Conservation (phyloP, 495 filamentous ascomycete species). For the Aspergillus nidulans region DNA sequence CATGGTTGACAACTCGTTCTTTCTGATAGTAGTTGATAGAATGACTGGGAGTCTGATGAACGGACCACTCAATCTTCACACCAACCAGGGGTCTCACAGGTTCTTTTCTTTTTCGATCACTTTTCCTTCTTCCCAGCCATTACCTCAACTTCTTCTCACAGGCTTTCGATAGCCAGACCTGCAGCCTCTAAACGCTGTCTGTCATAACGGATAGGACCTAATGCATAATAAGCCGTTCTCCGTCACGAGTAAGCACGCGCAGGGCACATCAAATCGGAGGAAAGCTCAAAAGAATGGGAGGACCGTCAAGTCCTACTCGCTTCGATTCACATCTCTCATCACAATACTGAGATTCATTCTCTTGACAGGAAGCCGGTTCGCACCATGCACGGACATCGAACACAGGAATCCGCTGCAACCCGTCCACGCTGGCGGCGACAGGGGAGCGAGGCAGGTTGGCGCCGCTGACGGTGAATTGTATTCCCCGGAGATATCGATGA, state of each 20-base stretch:
- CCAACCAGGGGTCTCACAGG: not conserved
- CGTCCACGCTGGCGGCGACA: constrained; percentile 6
- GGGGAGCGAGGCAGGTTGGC: not conserved
- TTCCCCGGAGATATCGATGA: constrained; percentile 8
- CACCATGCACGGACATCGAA: constrained; percentile 14
- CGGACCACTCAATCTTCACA: not conserved
- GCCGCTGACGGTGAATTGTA: constrained; percentile 4
- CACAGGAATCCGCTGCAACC: constrained; percentile 14
- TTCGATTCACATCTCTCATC: constrained; percentile 3
- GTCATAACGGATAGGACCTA: not conserved
- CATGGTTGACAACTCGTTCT: not conserved
- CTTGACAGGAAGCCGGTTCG: constrained; percentile 2
- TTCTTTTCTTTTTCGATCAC: not conserved
- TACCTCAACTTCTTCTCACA: constrained; percentile 9
- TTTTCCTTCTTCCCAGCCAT: not conserved
- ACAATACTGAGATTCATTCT: constrained; percentile 2
- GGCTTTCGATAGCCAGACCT: not conserved
- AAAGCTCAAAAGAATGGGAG: not conserved
- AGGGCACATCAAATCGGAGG: not conserved
- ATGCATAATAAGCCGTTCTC: not conserved
- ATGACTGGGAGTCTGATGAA: not conserved
- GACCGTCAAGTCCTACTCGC: not conserved
- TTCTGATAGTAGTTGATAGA: not conserved
- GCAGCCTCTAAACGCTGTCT: not conserved
- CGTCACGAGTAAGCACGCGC: not conserved